Evolutionary conservation across 164 flowering plant genomes (phyloP).

Genomic region (Tinospora cordifolia): DNA sequence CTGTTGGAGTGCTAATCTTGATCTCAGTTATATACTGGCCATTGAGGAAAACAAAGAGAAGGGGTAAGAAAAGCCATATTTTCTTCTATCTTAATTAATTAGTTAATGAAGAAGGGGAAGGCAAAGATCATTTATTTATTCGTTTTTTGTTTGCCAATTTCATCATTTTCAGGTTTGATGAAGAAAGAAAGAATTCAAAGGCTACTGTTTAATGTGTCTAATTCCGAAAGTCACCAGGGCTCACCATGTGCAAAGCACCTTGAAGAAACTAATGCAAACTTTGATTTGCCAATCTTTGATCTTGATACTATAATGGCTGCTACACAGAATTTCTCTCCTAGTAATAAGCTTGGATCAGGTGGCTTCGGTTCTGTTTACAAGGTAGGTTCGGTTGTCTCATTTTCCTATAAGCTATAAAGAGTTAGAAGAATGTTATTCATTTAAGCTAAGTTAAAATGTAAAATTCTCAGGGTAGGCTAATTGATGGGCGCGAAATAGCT

Average conservation of each 20-base stretch:
- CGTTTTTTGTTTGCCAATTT: neutral
- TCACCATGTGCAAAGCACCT: neutral
- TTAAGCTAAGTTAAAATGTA: neutral
- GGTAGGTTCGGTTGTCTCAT: slow-evolving; percentile 4
- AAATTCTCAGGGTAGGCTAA: slow-evolving; percentile 23
- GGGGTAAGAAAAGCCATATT: neutral
- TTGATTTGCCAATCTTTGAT: neutral
- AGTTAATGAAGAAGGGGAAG: neutral
- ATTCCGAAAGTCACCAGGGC: neutral
- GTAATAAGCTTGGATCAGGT: slow-evolving; percentile 27
- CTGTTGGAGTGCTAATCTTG: neutral
- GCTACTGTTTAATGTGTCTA: neutral
- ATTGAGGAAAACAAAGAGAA: neutral
- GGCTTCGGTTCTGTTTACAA: slow-evolving; percentile 31
- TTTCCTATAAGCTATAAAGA: neutral
- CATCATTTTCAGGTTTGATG: neutral
- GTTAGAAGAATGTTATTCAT: neutral
- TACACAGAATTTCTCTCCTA: slow-evolving; percentile 16
- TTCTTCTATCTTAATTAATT: neutral
- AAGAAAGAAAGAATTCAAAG: neutral
- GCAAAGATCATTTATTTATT: no score
- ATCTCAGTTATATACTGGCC: neutral
- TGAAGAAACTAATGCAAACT: slow-evolving; percentile 3
- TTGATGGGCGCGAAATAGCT: slow-evolving; percentile 30
- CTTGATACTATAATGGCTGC: slow-evolving; percentile 9